phyloP scores from a whole-genome alignment of 1,139 yeast genomes.

The Diutina ranongensis region DNA sequence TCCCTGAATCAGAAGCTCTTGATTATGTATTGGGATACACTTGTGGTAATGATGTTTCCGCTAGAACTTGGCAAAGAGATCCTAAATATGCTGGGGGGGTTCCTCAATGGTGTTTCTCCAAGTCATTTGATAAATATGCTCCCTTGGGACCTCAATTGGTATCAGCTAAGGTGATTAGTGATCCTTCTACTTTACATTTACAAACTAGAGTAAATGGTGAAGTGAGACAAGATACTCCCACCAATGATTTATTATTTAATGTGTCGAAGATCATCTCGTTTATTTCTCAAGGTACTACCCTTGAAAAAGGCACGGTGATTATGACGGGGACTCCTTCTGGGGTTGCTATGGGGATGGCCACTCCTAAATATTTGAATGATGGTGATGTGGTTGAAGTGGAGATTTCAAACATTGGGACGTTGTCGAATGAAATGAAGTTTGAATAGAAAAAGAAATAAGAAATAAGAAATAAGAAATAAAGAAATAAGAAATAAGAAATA shows the following conservation, averaged over 20 bases:
- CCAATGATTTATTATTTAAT: conserved; percentile 37
- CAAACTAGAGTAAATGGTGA: conserved; percentile 31
- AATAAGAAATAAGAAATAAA: not conserved
- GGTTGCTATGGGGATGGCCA: conserved; percentile 27
- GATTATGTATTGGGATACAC: conserved; percentile 40
- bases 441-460: not conserved
- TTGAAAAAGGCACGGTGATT: conserved; percentile 37
- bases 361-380: conserved; percentile 32
- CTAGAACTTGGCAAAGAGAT: conserved; percentile 39
- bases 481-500: too few relatives aligned
- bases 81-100: conserved; percentile 15
- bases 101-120: conserved; percentile 40
- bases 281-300: conserved; percentile 39
- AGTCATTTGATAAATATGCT: conserved; percentile 45
- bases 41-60: conserved; percentile 44
- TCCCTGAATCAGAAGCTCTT: conserved; percentile 29
- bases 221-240: conserved; percentile 30
- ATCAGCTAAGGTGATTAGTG: conserved; percentile 19
- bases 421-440: not conserved
- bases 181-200: conserved; percentile 16
- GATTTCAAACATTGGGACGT: conserved; percentile 31
- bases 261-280: conserved; percentile 35
- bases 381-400: conserved; percentile 34
- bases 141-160: conserved; percentile 44
- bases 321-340: conserved; percentile 47